These are phyloP conservation scores for Funneliformis caledonium DNA, from an alignment of 371 early-diverging fungal genomes.

Conservation along the genomic window DNA sequence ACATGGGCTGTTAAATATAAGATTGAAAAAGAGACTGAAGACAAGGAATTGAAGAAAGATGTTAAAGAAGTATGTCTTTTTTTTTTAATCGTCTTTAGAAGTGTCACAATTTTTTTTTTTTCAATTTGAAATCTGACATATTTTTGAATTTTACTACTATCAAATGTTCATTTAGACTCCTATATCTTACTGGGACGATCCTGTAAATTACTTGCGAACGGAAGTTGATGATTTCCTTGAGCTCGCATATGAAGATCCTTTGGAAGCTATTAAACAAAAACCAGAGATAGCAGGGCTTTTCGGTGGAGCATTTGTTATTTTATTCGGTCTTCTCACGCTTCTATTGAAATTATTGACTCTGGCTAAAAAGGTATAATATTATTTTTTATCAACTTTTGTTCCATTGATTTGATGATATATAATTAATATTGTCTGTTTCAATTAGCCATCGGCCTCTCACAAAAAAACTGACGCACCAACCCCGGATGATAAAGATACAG, in stretches of 20 bases:
- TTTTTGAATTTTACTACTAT: not conserved
- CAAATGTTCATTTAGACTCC: not conserved
- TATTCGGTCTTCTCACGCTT: constrained; percentile 49
- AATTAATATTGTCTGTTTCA: not conserved
- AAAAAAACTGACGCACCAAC: constrained; percentile 52
- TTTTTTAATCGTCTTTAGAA: not conserved
- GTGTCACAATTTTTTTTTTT: not conserved
- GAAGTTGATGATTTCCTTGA: constrained; percentile 52
- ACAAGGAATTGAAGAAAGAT: constrained; percentile 41
- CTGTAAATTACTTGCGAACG: constrained; percentile 42
- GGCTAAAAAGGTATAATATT: constrained; percentile 39
- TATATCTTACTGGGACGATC: constrained; percentile 43
- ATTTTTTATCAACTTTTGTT: constrained; percentile 23
- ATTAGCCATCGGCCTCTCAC: constrained; percentile 44
- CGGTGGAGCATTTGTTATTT: constrained; percentile 44
- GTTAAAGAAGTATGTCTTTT: constrained; percentile 43
- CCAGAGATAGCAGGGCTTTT: constrained; percentile 55
- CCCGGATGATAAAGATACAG: constrained; percentile 44
- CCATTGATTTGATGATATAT: not conserved
- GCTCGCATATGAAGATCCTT: constrained; percentile 52
- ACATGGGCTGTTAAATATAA: constrained; percentile 73
- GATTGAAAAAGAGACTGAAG: constrained; percentile 60
- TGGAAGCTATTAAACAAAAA: constrained; percentile 56
- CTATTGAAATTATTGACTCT: constrained; percentile 48
- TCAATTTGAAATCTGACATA: not conserved